Evolutionary conservation across 495 filamentous ascomycete genomes (phyloP).

Genomic region (Penicillium salamii): DNA sequence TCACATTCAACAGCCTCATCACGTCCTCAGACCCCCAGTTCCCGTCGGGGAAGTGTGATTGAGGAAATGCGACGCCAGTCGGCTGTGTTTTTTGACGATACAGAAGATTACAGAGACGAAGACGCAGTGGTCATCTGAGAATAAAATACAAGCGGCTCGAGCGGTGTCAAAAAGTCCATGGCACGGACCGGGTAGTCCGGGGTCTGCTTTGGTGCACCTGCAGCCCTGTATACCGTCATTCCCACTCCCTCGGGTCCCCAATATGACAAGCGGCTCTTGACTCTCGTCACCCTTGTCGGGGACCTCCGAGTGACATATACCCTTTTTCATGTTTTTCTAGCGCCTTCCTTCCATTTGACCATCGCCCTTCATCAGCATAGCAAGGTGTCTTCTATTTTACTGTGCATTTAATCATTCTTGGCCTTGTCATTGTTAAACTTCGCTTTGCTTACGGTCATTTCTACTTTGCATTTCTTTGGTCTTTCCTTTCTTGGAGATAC

Average conservation of each 20-base stretch:
- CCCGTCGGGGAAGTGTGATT: slow-evolving; percentile 47
- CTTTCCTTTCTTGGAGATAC: no score
- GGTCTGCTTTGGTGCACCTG: slow-evolving; percentile 18
- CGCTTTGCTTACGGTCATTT: not conserved
- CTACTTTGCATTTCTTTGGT: not conserved
- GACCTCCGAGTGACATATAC: slow-evolving; percentile 1
- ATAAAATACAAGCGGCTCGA: slow-evolving; percentile 11
- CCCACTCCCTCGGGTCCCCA: slow-evolving; percentile 3
- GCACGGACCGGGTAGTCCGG: slow-evolving; percentile 5
- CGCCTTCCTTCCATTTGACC: slow-evolving; percentile 2
- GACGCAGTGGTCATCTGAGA: slow-evolving; percentile 22
- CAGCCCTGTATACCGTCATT: slow-evolving; percentile 18
- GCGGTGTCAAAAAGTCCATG: slow-evolving; percentile 12
- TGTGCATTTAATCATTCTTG: not conserved
- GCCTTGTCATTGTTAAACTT: not conserved
- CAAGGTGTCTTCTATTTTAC: slow-evolving; percentile 4
- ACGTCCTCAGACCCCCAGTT: slow-evolving; percentile 22
- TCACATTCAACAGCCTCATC: slow-evolving; percentile 27
- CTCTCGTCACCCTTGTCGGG: slow-evolving; percentile 10
- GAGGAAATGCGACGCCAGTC: slow-evolving; percentile 60
- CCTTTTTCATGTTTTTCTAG: not conserved
- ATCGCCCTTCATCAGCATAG: slow-evolving; percentile 1
- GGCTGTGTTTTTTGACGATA: slow-evolving; percentile 61
- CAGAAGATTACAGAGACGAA: slow-evolving; percentile 39
- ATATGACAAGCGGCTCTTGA: slow-evolving; percentile 27